Evolutionary conservation across 2,329 filamentous ascomycete species (phyloP), one percentile per base, ranked within the genome.

Genomic region (Xylariomycetidae sp.): DNA sequence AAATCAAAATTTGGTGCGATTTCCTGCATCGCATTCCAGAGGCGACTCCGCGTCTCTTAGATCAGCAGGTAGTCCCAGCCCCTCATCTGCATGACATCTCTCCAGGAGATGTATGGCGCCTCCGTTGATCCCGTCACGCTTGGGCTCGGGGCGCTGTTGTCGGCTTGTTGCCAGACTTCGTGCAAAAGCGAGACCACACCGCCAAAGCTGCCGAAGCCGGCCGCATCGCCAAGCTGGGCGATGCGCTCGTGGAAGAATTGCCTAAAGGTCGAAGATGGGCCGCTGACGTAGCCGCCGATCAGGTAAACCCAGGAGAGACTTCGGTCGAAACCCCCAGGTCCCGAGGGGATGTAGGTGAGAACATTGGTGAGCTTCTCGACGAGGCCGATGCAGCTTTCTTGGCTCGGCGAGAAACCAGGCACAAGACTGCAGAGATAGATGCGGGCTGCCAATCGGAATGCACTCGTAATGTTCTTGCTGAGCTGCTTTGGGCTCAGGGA

Each of bases 371-470:
- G 77, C 51, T 86, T 85, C 40, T 84, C 76, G 26, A 96, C 78
- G 16, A 97, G 73, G 45, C 81, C 81, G 51, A 83, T 69, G 53
- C 82, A 89, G 57, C 82, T 87, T 7, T 70, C 68, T 50, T 92
- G 82, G 37, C 71, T 73, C 30, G 85, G 84, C 50, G 82, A 80
- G 64, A 90, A 92, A 36, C 88, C 88, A 1, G 90, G 90, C 0
- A 97, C 86, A 22, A 98, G 72, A 55, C 86, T 89, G 78, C 88
- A 95, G n/a, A 97, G 80, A 64, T 96, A 96, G 64, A 98, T 88
- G 54, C 90, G 84, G 3, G 90, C 89, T 3, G 90, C 90, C 34
- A 94, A 70, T 51, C 90, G 86, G 77, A 94, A 98, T 27, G 94
- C 80, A 25, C 82, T 76, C 0, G 88, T 94, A 62, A 97, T 88